These are phyloP conservation scores for Colletotrichum godetiae DNA, from an alignment of 2,329 filamentous ascomycete species.

Conservation along the genomic window DNA sequence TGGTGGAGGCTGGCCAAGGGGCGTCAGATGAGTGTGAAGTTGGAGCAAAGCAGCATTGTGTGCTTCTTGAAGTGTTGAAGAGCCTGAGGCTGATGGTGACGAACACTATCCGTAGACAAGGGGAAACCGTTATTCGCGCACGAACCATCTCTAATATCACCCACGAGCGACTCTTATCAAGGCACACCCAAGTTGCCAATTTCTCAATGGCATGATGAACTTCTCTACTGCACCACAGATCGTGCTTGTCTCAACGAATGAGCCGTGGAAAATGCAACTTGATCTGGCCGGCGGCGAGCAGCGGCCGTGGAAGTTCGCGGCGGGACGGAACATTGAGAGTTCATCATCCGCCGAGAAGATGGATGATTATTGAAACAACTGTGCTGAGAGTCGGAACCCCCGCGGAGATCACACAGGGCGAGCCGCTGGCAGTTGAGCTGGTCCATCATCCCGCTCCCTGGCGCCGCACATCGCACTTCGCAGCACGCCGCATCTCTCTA, in stretches of 20 bases:
- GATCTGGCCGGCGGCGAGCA: neutral
- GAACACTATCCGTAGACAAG: neutral
- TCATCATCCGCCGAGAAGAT: neutral
- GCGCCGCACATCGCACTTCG: neutral
- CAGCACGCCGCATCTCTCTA: constrained; percentile 25
- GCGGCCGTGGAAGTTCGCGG: neutral
- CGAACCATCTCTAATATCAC: neutral
- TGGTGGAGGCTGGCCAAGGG: neutral
- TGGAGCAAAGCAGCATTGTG: neutral
- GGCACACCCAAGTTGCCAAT: neutral
- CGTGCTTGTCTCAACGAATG: neutral
- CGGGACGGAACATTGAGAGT: neutral
- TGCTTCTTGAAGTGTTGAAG: neutral
- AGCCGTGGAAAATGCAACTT: neutral
- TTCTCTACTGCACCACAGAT: neutral
- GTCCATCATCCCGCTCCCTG: neutral
- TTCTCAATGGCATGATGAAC: neutral
- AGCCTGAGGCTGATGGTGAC: neutral
- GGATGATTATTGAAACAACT: neutral
- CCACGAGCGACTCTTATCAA: neutral
- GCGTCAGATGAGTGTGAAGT: neutral
- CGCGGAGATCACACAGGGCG: neutral
- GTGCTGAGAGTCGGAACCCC: neutral
- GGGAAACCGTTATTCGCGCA: neutral
- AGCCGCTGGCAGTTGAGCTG: neutral